These are phyloP conservation scores for Smallanthus sonchifolius DNA, from an alignment of 129 eudicot genomes.

Conservation along the genomic window DNA sequence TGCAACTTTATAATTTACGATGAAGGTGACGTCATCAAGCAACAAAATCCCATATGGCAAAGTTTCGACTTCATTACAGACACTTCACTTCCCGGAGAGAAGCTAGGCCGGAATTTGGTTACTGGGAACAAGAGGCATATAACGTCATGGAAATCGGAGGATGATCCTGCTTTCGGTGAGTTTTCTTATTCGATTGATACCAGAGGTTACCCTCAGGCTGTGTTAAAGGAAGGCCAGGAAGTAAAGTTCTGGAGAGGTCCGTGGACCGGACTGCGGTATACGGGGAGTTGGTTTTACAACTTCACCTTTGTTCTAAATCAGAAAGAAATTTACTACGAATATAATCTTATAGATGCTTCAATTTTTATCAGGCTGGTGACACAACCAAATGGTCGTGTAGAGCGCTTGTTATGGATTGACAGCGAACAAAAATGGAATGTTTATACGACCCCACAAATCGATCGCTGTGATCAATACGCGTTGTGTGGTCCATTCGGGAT, in stretches of 20 bases:
- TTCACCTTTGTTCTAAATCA: too few relatives aligned
- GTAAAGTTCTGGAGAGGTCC: slow-evolving; percentile 30
- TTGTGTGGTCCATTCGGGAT: slow-evolving; percentile 16
- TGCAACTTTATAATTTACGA: slow-evolving; percentile 39
- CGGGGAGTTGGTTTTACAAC: slow-evolving; percentile 17
- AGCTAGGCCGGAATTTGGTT: slow-evolving; percentile 23
- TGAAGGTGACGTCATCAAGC: neutral
- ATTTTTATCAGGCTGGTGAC: too few relatives aligned
- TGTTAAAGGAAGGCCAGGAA: neutral
- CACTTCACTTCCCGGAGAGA: slow-evolving; percentile 43
- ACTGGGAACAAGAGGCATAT: slow-evolving; percentile 9
- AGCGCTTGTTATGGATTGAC: too few relatives aligned
- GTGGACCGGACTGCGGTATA: slow-evolving; percentile 39
- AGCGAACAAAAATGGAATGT: slow-evolving; percentile 10
- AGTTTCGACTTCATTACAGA: slow-evolving; percentile 16
- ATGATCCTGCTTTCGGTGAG: slow-evolving; percentile 40
- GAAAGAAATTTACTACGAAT: too few relatives aligned
- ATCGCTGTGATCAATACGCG: slow-evolving; percentile 23
- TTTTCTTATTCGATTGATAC: neutral
- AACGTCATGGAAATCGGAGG: slow-evolving; percentile 35
- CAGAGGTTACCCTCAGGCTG: slow-evolving; percentile 29
- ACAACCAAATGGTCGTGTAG: too few relatives aligned
- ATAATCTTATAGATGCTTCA: too few relatives aligned
- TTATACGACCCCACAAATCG: neutral
- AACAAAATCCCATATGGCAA: slow-evolving; percentile 16